phyloP scores from a whole-genome alignment of 345 rosid genomes.

The Citrus inodora region DNA sequence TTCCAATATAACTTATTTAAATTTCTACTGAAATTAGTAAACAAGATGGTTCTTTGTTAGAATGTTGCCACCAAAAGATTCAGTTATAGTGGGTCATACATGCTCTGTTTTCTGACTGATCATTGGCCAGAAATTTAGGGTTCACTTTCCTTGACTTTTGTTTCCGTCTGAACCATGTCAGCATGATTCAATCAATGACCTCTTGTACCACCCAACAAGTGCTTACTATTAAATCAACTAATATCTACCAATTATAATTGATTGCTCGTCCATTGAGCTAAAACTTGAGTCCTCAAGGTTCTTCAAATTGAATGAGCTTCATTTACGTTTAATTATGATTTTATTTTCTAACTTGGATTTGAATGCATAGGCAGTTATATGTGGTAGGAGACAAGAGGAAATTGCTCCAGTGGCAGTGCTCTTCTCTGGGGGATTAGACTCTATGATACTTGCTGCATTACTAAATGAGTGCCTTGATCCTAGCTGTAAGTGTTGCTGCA shows the following conservation, averaged over 20 bases:
- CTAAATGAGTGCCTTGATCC: slow-evolving; percentile 76
- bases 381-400: slow-evolving; percentile 29
- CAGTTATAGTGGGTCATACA: not conserved
- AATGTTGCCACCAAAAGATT: not conserved
- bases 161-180: not conserved
- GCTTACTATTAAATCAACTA: not conserved
- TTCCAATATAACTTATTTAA: not conserved
- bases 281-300: not conserved
- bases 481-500: slow-evolving; percentile 41
- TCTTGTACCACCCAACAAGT: not conserved
- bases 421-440: slow-evolving; percentile 96
- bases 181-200: not conserved
- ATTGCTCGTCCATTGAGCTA: not conserved
- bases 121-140: not conserved
- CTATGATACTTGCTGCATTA: slow-evolving; percentile 90
- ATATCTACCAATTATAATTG: not conserved
- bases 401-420: slow-evolving; percentile 76
- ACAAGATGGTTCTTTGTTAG: not conserved
- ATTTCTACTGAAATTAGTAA: not conserved
- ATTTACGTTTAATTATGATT: not conserved
- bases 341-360: slow-evolving; percentile 9
- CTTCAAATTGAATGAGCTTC: not conserved
- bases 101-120: not conserved
- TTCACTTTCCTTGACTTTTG: not conserved
- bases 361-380: slow-evolving; percentile 36